These are phyloP conservation scores for Nemania abortiva DNA, from an alignment of 2,329 filamentous ascomycete species.

Conservation along the genomic window DNA sequence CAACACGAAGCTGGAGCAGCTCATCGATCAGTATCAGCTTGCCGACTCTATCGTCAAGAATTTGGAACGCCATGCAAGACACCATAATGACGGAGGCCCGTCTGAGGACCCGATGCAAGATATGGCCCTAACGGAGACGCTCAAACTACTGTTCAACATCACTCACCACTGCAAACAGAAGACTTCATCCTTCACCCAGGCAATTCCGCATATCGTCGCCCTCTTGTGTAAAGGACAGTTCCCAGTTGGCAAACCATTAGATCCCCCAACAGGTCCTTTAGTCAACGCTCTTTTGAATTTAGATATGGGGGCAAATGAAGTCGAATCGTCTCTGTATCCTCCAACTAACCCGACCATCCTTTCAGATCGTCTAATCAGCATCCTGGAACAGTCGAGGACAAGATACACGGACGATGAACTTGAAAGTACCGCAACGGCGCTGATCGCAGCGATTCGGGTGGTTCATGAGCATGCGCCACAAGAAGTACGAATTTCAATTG, in stretches of 20 bases:
- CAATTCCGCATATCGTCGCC: slow-evolving; percentile 76
- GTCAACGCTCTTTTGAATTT: slow-evolving; percentile 87
- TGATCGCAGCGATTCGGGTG: slow-evolving; percentile 79
- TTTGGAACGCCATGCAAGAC: slow-evolving; percentile 75
- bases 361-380: slow-evolving; percentile 73
- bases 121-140: slow-evolving; percentile 83
- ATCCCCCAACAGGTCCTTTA: slow-evolving; percentile 76
- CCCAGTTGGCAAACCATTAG: slow-evolving; percentile 73
- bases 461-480: slow-evolving; percentile 78
- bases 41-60: slow-evolving; percentile 77
- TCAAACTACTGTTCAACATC: slow-evolving; percentile 92
- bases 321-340: slow-evolving; percentile 73
- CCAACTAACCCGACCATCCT: slow-evolving; percentile 69
- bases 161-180: slow-evolving; percentile 78
- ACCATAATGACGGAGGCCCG: slow-evolving; percentile 50
- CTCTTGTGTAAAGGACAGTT: slow-evolving; percentile 73
- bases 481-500: slow-evolving; percentile 71
- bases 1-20: slow-evolving; percentile 71
- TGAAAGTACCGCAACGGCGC: slow-evolving; percentile 76
- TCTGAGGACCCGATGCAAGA: slow-evolving; percentile 72
- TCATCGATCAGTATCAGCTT: slow-evolving; percentile 75
- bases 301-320: slow-evolving; percentile 70
- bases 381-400: slow-evolving; percentile 75
- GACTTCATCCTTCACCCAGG: slow-evolving; percentile 71
- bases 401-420: slow-evolving; percentile 76